phyloP scores from a whole-genome alignment of 1,284 basidiomycete genomes.

The Pyrrhoderma lamaoense region DNA sequence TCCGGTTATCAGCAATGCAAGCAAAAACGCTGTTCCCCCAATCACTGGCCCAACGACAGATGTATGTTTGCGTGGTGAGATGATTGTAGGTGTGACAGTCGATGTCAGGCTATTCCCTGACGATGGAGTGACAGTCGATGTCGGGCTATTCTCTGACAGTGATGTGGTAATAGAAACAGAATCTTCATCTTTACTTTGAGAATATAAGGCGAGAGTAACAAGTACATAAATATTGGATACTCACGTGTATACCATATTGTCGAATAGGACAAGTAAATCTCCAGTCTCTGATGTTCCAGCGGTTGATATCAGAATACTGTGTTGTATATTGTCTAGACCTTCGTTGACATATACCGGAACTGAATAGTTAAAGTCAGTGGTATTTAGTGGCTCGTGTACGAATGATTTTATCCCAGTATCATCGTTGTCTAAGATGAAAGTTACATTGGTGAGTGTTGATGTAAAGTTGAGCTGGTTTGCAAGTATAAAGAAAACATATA shows the following conservation, averaged over 20 bases:
- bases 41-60: too few species aligned
- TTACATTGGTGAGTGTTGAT: slow-evolving; percentile 9
- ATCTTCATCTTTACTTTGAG: too few species aligned
- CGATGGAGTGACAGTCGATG: too few species aligned
- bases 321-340: not conserved
- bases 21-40: too few species aligned
- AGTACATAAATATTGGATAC: not conserved
- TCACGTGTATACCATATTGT: slow-evolving; percentile 14
- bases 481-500: slow-evolving; percentile 13
- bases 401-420: not conserved
- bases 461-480: slow-evolving; percentile 2
- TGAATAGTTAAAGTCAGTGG: slow-evolving; percentile 9
- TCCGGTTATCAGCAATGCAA: too few species aligned
- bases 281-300: not conserved
- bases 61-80: too few species aligned
- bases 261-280: slow-evolving; percentile 9
- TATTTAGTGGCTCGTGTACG: not conserved
- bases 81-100: too few species aligned
- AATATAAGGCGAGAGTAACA: too few species aligned
- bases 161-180: too few species aligned
- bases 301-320: slow-evolving; percentile 7
- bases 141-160: not conserved
- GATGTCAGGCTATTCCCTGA: too few species aligned
- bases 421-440: slow-evolving; percentile 8
- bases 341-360: slow-evolving; percentile 7